A percentile compares a stretch with the other conserved stretches of the same genome.
These are phyloP conservation scores for Zalerion maritima DNA, from an alignment of 495 filamentous ascomycete species.

Conservation along the genomic window DNA sequence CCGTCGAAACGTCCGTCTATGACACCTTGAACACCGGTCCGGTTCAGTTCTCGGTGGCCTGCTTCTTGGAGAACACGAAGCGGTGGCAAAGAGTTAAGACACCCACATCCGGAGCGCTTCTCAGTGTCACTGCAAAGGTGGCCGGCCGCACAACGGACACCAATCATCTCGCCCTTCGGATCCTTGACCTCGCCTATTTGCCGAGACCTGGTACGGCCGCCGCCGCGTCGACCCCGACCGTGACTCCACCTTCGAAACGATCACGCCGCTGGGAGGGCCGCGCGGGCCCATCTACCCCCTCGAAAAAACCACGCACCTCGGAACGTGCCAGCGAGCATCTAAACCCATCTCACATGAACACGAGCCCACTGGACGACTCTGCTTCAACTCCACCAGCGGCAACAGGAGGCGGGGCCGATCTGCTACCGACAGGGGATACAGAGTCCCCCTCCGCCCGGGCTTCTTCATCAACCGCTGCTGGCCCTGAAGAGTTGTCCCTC, in stretches of 20 bases:
- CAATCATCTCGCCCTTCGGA: conserved; percentile 2
- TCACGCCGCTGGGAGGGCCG: conserved; percentile 1
- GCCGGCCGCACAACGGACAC: conserved; percentile 1
- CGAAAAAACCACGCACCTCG: background rate
- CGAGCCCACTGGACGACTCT: too few species aligned
- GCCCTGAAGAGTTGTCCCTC: too few species aligned
- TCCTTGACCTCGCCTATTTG: conserved; percentile 1
- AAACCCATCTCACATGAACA: too few species aligned
- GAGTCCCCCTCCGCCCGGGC: too few species aligned
- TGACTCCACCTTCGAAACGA: conserved; percentile 1
- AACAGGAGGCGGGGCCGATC: too few species aligned
- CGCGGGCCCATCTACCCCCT: conserved; percentile 1
- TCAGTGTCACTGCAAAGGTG: conserved; percentile 1
- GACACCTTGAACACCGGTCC: conserved; percentile 1
- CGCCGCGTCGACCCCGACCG: background rate
- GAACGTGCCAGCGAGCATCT: too few species aligned
- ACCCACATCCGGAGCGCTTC: background rate
- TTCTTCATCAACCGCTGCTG: too few species aligned
- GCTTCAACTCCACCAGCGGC: too few species aligned
- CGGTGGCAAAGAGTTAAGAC: conserved; percentile 2
- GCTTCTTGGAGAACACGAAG: conserved; percentile 3
- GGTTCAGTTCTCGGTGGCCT: conserved; percentile 1
- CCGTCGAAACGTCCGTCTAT: conserved; percentile 1
- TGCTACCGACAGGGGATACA: too few species aligned
- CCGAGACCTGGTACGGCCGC: background rate